Evolutionary conservation across 2,329 filamentous ascomycete genomes (phyloP).

Genomic region (Bimuria novae-zelandiae): DNA sequence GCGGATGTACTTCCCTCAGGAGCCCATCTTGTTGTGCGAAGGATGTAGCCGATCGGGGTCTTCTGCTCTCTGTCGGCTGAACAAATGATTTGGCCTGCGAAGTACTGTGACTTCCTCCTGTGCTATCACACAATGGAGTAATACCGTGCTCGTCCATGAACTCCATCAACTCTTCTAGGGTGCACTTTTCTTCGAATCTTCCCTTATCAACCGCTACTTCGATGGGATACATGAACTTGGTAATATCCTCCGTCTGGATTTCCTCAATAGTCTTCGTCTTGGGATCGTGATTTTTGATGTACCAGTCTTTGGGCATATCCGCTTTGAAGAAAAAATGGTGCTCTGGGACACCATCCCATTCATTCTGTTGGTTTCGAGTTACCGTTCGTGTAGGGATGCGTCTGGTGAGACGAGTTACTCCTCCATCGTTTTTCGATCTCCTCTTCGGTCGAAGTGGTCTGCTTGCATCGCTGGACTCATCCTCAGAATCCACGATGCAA

Average conservation of each 20-base stretch:
- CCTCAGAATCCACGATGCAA: neutral
- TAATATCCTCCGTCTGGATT: neutral
- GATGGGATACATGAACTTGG: neutral
- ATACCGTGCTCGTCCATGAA: neutral
- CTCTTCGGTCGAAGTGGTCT: neutral
- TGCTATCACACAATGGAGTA: neutral
- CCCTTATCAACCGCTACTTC: neutral
- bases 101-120: neutral
- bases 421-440: neutral
- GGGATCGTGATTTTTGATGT: neutral
- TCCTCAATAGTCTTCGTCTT: neutral
- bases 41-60: too few relatives aligned
- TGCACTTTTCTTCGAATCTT: neutral
- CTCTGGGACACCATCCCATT: neutral
- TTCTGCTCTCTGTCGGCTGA: neutral
- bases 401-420: too few relatives aligned
- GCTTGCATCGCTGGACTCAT: neutral
- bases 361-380: neutral
- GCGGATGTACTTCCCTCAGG: neutral
- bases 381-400: neutral
- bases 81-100: neutral
- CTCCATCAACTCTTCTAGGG: neutral
- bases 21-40: too few relatives aligned
- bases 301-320: neutral
- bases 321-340: neutral